These are phyloP conservation scores for Neckera pumila DNA, from an alignment of 225 moss, liverwort and hornwort species.

Conservation along the genomic window DNA sequence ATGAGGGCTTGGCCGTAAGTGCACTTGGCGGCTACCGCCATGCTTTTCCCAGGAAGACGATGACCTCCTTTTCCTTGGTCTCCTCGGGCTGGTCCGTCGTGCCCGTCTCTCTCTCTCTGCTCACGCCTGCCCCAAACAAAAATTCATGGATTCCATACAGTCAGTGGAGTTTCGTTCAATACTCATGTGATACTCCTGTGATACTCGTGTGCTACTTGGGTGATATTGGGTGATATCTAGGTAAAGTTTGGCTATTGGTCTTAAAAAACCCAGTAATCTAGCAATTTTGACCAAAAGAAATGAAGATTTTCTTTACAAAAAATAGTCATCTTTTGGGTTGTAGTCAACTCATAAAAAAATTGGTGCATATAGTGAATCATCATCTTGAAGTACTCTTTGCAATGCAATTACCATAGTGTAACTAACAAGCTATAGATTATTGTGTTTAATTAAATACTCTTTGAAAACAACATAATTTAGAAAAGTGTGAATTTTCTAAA, in stretches of 20 bases:
- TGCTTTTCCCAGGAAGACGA: neutral
- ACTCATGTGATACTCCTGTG: neutral
- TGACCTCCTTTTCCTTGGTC: neutral
- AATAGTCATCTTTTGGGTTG: neutral
- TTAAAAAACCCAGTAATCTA: fast-evolving
- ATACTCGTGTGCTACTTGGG: too few relatives aligned
- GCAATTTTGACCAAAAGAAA: fast-evolving
- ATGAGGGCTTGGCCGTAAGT: conserved; percentile 9
- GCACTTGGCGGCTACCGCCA: conserved; percentile 36
- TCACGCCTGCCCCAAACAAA: neutral
- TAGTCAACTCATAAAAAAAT: fast-evolving
- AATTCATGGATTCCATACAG: too few relatives aligned
- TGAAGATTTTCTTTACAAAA: neutral
- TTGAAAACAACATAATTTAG: neutral
- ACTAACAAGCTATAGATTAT: fast-evolving
- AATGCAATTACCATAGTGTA: neutral
- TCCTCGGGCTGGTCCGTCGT: neutral
- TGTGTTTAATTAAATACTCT: too few relatives aligned
- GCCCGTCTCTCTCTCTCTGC: neutral
- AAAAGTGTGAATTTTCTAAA: fast-evolving
- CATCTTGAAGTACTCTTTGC: neutral
- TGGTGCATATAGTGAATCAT: too few relatives aligned
- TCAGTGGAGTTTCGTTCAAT: neutral
- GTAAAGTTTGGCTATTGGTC: neutral
- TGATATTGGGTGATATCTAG: neutral